These are phyloP conservation scores for Tardiomyces digboiensis DNA, from an alignment of 1,139 yeast species.

Conservation along the genomic window DNA sequence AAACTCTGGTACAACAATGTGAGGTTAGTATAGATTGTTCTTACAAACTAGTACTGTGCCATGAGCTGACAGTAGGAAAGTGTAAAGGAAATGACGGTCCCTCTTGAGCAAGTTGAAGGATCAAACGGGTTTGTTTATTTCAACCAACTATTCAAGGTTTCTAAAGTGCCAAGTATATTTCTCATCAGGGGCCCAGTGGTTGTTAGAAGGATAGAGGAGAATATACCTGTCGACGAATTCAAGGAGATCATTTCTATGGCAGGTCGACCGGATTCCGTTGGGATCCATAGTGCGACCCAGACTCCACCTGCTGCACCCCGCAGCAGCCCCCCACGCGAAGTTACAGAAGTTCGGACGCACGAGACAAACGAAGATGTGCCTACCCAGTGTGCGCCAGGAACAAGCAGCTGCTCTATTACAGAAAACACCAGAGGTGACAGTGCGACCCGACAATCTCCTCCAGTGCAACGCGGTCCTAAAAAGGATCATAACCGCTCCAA, in stretches of 20 bases:
- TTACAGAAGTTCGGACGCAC: too few species aligned
- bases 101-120: background rate
- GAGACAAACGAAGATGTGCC: too few species aligned
- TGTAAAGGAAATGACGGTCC: background rate
- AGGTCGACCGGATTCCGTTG: too few species aligned
- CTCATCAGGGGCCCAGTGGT: background rate
- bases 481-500: too few species aligned
- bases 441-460: too few species aligned
- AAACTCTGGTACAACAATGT: background rate
- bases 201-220: background rate
- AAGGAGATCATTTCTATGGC: background rate
- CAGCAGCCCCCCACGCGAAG: too few species aligned
- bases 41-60: background rate
- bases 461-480: too few species aligned
- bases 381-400: too few species aligned
- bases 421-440: too few species aligned
- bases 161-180: background rate
- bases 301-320: too few species aligned
- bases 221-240: background rate
- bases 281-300: too few species aligned
- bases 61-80: background rate
- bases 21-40: background rate
- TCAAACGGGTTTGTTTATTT: background rate
- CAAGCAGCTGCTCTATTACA: too few species aligned
- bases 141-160: background rate